A percentile compares a stretch with the other conserved stretches of the same genome.
Conservation (phyloP, 441 rosid species). For the Kokia cookei region DNA sequence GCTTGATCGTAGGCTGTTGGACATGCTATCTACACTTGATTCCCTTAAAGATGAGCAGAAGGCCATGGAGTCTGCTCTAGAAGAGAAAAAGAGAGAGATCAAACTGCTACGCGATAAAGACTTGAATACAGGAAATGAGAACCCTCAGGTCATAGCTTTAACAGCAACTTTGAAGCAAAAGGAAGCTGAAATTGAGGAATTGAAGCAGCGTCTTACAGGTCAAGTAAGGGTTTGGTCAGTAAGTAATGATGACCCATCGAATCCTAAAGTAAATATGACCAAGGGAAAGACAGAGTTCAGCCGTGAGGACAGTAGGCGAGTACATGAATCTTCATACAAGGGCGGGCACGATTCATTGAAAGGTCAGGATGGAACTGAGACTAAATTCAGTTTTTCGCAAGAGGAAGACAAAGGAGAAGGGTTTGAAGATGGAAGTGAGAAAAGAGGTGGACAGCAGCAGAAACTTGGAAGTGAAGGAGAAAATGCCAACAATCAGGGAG, state of each 20-base stretch:
- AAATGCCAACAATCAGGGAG: background rate
- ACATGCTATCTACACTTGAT: conserved; percentile 47
- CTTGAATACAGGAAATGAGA: conserved; percentile 11
- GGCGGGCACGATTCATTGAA: background rate
- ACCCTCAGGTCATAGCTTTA: conserved; percentile 17
- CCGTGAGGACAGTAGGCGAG: background rate
- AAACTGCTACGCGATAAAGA: conserved; percentile 22
- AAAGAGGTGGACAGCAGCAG: background rate
- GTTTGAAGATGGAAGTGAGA: conserved; percentile 7
- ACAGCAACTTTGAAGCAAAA: conserved; percentile 42
- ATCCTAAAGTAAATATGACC: conserved; percentile 11
- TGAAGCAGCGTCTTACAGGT: conserved; percentile 33
- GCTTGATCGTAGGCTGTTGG: conserved; percentile 34
- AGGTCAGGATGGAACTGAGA: background rate
- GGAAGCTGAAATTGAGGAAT: conserved; percentile 38
- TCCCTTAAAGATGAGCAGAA: conserved; percentile 51
- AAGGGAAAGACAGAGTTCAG: conserved; percentile 1
- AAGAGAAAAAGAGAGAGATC: conserved; percentile 42
- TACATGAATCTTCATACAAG: background rate
- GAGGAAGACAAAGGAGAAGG: background rate
- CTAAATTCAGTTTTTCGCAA: background rate
- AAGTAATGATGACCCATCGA: conserved; percentile 23
- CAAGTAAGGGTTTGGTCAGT: conserved; percentile 23
- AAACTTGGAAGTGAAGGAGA: conserved; percentile 4
- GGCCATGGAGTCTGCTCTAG: conserved; percentile 34